Conservation (phyloP, 2,329 filamentous ascomycete species). For the Aspergillus hortae region DNA sequence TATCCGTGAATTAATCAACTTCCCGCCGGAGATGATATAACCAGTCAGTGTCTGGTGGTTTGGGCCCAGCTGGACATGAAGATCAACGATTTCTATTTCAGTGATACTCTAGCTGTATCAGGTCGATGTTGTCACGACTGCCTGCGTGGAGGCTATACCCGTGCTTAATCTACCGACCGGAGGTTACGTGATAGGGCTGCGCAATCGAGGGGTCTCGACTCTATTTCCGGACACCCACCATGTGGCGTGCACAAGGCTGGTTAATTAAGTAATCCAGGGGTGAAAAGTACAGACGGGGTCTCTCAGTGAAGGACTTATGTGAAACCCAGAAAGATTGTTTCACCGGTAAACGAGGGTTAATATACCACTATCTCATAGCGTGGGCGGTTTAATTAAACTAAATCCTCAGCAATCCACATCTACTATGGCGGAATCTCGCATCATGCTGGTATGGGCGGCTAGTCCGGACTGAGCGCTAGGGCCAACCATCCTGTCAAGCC, state of each 20-base stretch:
- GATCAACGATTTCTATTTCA: not conserved
- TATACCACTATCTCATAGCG: not conserved
- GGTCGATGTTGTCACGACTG: not conserved
- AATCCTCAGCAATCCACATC: not conserved
- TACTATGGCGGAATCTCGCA: conserved; percentile 6
- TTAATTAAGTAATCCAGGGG: not conserved
- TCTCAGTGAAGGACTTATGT: too few relatives aligned
- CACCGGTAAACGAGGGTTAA: too few relatives aligned
- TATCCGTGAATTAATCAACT: too few relatives aligned
- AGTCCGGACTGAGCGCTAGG: not conserved
- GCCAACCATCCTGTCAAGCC: not conserved
- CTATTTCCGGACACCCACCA: too few relatives aligned
- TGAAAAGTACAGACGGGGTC: not conserved
- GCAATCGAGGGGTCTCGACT: too few relatives aligned
- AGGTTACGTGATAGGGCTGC: not conserved
- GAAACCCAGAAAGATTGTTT: too few relatives aligned
- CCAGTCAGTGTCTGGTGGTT: too few relatives aligned
- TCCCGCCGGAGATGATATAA: too few relatives aligned
- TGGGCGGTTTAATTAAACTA: not conserved
- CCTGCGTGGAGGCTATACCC: not conserved
- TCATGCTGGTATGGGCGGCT: not conserved
- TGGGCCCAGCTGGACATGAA: not conserved
- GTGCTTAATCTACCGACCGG: not conserved
- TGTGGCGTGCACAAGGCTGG: not conserved
- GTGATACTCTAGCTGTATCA: not conserved